These are phyloP conservation scores for Aegilops longissima DNA, from an alignment of 176 grass and related monocot species.

Conservation along the genomic window DNA sequence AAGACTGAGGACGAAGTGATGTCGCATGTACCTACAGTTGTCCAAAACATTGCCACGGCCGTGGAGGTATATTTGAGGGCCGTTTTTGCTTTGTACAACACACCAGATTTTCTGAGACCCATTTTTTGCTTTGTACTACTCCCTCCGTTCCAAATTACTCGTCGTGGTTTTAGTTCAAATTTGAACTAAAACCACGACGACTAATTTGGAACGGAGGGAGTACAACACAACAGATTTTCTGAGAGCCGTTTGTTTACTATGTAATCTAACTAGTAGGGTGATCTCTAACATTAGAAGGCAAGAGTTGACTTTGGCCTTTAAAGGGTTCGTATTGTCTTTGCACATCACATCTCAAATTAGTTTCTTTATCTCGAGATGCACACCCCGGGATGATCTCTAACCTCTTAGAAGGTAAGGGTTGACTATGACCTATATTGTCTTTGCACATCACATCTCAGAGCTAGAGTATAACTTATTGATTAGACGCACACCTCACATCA, in stretches of 20 bases:
- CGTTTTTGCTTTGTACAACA: neutral
- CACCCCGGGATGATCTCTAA: neutral
- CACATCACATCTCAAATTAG: neutral
- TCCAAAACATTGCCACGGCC: neutral
- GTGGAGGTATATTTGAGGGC: constrained; percentile 2
- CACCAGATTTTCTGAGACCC: too few species aligned
- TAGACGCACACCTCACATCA: neutral
- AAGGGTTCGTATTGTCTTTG: neutral
- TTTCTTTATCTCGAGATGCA: neutral
- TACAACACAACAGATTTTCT: too few species aligned
- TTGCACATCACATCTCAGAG: neutral
- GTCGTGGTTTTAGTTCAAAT: too few species aligned
- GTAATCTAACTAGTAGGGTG: neutral
- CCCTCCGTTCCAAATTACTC: too few species aligned
- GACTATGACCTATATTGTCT: neutral
- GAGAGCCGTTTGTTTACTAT: neutral
- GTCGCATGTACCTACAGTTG: neutral
- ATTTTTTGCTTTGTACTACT: too few species aligned
- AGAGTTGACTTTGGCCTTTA: neutral
- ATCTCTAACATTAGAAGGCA: neutral
- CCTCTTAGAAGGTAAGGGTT: too few species aligned
- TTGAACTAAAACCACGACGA: too few species aligned
- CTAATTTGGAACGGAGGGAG: too few species aligned
- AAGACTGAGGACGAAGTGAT: neutral
- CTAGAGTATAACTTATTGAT: too few species aligned